Base-by-base conservation (phyloP, 2,329 filamentous ascomycete genomes). In the Rutstroemia sydowiana region DNA sequence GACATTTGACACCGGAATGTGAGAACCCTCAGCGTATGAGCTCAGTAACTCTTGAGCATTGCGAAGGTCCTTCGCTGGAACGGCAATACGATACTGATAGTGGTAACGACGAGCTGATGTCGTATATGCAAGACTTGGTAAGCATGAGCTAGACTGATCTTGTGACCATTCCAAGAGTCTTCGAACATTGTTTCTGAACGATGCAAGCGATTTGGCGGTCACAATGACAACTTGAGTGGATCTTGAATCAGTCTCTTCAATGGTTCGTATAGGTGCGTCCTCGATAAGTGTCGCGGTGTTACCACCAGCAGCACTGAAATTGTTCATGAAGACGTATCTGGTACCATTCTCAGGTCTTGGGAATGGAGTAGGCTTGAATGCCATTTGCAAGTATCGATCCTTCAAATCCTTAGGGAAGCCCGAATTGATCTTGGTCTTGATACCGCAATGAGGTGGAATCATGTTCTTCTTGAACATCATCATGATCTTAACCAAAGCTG, bases 51-150 rank as follows among this genome's bases (percentile, higher is more conserved):
- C 40, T 41, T 52, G 50, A n/a, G 44, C 44, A 6, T 36, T 32
- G 40, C 72, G 39, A 7, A 74, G 50, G 47, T 69, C 67, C 4
- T 64, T 63, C 1, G 69, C 74, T 2, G 69, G 63, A 42, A 76
- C 71, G 40, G 71, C 75, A 62, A 77, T 69, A 18, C 78, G 73
- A 68, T 75, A 76, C 57, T 73, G 69, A 64, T 81, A 75, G 57
- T 84, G 81, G 9, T 78, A 75, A 46, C 76, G 76, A 13, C 82
- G 75, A 5, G 54, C 53, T n/a, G 55, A 58, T 18, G 55, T 57
- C 18, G 57, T 59, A 8, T 58, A 59, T 39, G 55, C 53, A 20
- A 59, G 51, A 23, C 44, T 41, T 30, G 54, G 44, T 10, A 59
- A 44, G 14, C 45, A 42, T 30, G 46, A 54, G 39, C 37, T 43